Percentiles rank a stretch among this genome's conserved stretches.
Conservation (phyloP, 805 yeast genomes). For the Saturnispora ahearnii region DNA sequence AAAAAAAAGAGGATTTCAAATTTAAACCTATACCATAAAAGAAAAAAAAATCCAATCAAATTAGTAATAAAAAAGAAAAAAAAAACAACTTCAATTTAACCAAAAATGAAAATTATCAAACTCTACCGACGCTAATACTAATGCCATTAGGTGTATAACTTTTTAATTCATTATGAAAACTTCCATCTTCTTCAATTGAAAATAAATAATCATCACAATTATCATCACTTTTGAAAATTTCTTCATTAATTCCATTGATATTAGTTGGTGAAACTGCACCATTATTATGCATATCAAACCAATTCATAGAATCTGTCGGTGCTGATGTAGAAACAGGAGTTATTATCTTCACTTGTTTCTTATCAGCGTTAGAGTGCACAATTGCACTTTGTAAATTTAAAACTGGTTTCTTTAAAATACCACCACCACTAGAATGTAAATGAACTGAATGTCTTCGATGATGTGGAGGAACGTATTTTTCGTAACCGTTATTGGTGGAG, state of each 20-base stretch:
- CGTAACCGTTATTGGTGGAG: slow-evolving; percentile 15
- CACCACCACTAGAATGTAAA: slow-evolving; percentile 22
- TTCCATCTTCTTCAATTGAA: slow-evolving; percentile 12
- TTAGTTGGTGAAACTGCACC: background rate
- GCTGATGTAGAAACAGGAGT: slow-evolving; percentile 29
- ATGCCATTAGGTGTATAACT: background rate
- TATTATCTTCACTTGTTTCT: slow-evolving; percentile 17
- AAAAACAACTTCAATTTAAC: background rate
- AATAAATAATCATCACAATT: slow-evolving; percentile 13
- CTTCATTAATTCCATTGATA: background rate
- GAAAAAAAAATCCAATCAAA: background rate
- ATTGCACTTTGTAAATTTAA: background rate
- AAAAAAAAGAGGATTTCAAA: background rate
- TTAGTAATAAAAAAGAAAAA: background rate
- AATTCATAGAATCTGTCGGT: slow-evolving; percentile 27
- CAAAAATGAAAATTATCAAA: background rate
- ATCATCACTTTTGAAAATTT: slow-evolving; percentile 5
- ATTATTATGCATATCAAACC: slow-evolving; percentile 20
- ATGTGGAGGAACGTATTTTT: slow-evolving; percentile 45
- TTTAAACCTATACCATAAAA: background rate
- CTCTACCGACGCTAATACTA: background rate
- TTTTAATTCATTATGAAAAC: slow-evolving; percentile 5
- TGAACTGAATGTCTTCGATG: slow-evolving; percentile 32
- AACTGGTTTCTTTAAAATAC: slow-evolving; percentile 14
- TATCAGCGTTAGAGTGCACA: slow-evolving; percentile 3